phyloP scores from a whole-genome alignment of 2,329 filamentous ascomycete genomes.

The Ilyonectria mors-panacis region DNA sequence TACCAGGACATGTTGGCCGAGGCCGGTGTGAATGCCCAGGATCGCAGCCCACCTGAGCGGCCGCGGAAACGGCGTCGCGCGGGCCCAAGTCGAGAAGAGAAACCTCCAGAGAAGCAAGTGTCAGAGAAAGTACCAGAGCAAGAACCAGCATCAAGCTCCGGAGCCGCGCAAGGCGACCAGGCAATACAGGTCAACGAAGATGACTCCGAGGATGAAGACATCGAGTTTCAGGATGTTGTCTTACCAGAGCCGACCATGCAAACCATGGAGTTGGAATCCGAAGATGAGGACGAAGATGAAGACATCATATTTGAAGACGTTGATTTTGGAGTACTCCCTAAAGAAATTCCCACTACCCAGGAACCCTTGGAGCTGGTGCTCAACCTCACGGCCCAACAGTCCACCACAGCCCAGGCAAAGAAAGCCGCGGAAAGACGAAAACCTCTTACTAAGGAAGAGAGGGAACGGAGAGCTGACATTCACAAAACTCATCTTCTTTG shows the following conservation, averaged over 20 bases:
- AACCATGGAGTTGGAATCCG: constrained; percentile 65
- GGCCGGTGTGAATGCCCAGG: constrained; percentile 56
- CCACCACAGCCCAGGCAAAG: constrained; percentile 50
- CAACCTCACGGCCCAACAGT: constrained; percentile 65
- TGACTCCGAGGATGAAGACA: constrained; percentile 59
- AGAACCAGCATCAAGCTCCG: background rate
- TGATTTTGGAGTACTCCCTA: constrained; percentile 55
- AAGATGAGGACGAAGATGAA: constrained; percentile 61
- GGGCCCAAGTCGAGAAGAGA: constrained; percentile 28
- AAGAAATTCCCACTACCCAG: constrained; percentile 42
- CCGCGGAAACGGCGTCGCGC: constrained; percentile 58
- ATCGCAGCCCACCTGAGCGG: constrained; percentile 52
- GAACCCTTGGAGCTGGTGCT: constrained; percentile 62
- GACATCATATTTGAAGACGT: constrained; percentile 65
- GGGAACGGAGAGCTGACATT: constrained; percentile 75
- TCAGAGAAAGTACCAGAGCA: background rate
- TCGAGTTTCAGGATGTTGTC: constrained; percentile 67
- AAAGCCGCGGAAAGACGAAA: constrained; percentile 61
- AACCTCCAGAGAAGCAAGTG: background rate
- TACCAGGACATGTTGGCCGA: constrained; percentile 66
- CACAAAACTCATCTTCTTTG: constrained; percentile 91
- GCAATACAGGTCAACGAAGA: constrained; percentile 44
- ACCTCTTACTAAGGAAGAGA: constrained; percentile 69
- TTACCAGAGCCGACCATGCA: constrained; percentile 65
- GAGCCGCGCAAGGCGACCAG: constrained; percentile 6